A percentile compares a stretch with the other conserved stretches of the same genome.
Evolutionary conservation across 495 filamentous ascomycete genomes (phyloP).

Genomic region (Daldinia caldariorum): DNA sequence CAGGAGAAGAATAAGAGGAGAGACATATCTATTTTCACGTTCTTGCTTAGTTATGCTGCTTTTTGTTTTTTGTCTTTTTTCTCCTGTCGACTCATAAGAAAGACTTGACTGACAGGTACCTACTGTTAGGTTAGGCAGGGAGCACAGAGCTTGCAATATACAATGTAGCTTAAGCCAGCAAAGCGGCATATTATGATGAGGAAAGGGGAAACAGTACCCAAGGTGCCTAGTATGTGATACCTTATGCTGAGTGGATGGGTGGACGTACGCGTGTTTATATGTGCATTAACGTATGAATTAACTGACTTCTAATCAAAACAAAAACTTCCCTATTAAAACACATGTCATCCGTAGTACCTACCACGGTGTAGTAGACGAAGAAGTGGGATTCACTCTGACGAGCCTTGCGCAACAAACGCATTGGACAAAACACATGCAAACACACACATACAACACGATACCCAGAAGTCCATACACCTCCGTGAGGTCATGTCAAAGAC

Average conservation of each 20-base stretch:
- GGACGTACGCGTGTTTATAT: not conserved
- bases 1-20: not conserved
- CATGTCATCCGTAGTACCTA: not conserved
- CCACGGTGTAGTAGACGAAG: not conserved
- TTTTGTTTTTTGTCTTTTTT: too few relatives aligned
- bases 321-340: not conserved
- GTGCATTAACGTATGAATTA: not conserved
- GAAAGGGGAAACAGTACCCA: too few relatives aligned
- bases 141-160: too few relatives aligned
- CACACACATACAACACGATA: not conserved
- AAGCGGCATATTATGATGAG: too few relatives aligned
- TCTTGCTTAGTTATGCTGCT: not conserved
- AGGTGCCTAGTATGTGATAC: too few relatives aligned
- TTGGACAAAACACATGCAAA: too few relatives aligned
- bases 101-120: too few relatives aligned
- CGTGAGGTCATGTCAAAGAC: not conserved
- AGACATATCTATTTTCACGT: conserved; percentile 4
- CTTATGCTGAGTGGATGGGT: too few relatives aligned
- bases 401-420: not conserved
- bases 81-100: too few relatives aligned
- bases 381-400: not conserved
- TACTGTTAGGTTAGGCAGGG: too few relatives aligned
- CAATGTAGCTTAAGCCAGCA: too few relatives aligned
- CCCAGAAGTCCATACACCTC: not conserved
- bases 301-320: not conserved